Evolutionary conservation across 225 moss, liverwort and hornwort species (phyloP).

Genomic region (Anthoceros angustus): DNA sequence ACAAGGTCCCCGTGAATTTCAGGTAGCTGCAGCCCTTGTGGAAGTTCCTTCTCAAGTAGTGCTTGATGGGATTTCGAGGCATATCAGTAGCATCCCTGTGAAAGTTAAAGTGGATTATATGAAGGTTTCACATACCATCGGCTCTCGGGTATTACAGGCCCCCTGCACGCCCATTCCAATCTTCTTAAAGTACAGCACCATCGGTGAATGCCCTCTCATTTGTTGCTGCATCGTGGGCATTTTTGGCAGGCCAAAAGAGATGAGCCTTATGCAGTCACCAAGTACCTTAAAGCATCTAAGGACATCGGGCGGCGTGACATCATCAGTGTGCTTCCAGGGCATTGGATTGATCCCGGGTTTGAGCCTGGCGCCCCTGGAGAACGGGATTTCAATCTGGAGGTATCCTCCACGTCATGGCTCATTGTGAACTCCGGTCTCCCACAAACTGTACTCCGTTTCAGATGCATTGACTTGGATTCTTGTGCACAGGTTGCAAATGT

Average conservation of each 20-base stretch:
- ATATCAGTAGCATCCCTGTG: conserved; percentile 33
- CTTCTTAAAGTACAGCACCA: conserved; percentile 10
- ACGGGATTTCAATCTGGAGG: conserved; percentile 91
- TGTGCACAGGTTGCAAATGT: conserved; percentile 64
- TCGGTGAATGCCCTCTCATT: background rate
- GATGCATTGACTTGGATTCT: too few species aligned
- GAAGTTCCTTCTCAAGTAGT: conserved; percentile 33
- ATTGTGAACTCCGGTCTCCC: background rate
- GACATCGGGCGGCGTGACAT: conserved; percentile 52
- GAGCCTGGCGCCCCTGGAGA: conserved; percentile 87
- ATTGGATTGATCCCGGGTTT: conserved; percentile 81
- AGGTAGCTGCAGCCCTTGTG: conserved; percentile 65
- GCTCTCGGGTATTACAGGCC: conserved; percentile 44
- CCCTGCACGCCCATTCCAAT: conserved; percentile 9
- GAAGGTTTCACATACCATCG: conserved; percentile 69
- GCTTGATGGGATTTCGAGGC: conserved; percentile 26
- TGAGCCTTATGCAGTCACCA: conserved; percentile 39
- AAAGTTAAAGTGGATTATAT: conserved; percentile 46
- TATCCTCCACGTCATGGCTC: conserved; percentile 16
- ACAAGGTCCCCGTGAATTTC: background rate
- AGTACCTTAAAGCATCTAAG: conserved; percentile 55
- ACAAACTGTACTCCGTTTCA: background rate
- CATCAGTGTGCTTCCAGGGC: conserved; percentile 87
- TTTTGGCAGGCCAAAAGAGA: conserved; percentile 39
- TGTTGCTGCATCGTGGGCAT: background rate